These are phyloP conservation scores for Clarireedia hainanense DNA, from an alignment of 2,329 filamentous ascomycete species.

Conservation along the genomic window DNA sequence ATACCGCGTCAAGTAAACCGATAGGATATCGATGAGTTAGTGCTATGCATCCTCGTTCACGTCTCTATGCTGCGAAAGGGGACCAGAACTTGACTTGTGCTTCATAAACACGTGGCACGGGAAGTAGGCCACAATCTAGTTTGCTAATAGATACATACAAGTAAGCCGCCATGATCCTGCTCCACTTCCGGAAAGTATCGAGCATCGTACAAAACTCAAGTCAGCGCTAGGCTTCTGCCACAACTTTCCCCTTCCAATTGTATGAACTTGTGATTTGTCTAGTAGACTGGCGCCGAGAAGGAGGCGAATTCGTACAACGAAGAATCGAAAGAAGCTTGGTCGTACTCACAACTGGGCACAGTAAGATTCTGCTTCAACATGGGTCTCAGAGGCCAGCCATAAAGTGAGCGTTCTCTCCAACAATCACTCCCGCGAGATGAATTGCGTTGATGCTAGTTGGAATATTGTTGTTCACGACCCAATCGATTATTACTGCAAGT, in stretches of 20 bases:
- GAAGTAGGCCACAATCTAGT: too few relatives aligned
- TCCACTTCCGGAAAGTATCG: too few relatives aligned
- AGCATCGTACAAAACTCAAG: too few relatives aligned
- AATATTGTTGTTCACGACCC: conserved; percentile 47
- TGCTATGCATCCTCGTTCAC: too few relatives aligned
- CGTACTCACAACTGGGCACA: conserved; percentile 25
- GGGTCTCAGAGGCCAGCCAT: conserved; percentile 34
- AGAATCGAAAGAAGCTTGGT: conserved; percentile 24
- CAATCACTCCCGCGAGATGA: conserved; percentile 23
- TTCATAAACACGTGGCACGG: too few relatives aligned
- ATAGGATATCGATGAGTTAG: too few relatives aligned
- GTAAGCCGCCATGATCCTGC: too few relatives aligned
- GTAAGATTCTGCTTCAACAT: conserved; percentile 22
- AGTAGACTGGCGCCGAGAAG: conserved; percentile 15
- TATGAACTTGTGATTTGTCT: background rate
- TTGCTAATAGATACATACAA: too few relatives aligned
- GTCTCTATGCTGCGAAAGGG: too few relatives aligned
- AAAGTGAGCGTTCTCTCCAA: conserved; percentile 32
- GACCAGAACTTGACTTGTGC: too few relatives aligned
- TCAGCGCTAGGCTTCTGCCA: background rate
- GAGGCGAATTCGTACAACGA: conserved; percentile 26
- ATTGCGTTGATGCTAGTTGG: conserved; percentile 33
- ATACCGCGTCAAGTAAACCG: too few relatives aligned
- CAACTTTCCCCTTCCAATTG: background rate
- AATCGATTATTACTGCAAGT: conserved; percentile 66